Base-by-base conservation (phyloP, 139 green algal species). In the Closterium sp. region DNA sequence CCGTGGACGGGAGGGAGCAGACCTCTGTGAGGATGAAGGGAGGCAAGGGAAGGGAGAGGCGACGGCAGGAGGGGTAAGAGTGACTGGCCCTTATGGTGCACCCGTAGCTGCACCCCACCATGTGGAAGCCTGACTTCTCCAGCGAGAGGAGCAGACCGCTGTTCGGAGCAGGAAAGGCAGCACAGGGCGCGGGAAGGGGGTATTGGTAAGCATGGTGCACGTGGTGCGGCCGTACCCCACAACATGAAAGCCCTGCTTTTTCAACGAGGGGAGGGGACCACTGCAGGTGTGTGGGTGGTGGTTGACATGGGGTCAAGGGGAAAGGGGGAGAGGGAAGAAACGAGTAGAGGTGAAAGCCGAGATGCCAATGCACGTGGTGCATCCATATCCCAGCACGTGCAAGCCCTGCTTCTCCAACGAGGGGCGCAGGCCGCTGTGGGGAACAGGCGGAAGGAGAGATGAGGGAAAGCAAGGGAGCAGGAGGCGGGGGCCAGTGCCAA, bases 341-440 rank as follows among this genome's bases (percentile, higher is more conserved):
- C 4, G 36, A 55, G 36, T 12, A 55, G 36, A 12, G 36, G 36
- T 55, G 36, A 55, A 6, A 55, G 36, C 36, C 88, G 55, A 90
- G 88, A 94, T 94, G 55, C 92, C 92, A 86, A 94, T 94, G 91
- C 91, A 95, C 84, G 93, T 95, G 55, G 93, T 95, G 92, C 93
- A 95, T 1, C 93, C 93, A 31, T 95, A 95, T 25, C 93, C 93
- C 5, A 95, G 91, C 35, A 93, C 25, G 34, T 35, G 30, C 76
- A 95, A 95, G 12, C 93, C 93, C 30, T 93, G 91, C 88, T 91
- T 91, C 38, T 94, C 93, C 55, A 95, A 84, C 21, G 90, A 85
- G 7, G 83, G 64, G 19, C 88, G 36, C 3, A 31, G 28, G 76
- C 25, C 3, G 9, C 25, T 33, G 76, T 33, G 8, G 28, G 76